Evolutionary conservation across 805 yeast species (phyloP).

Genomic region (Sugiyamaella valdiviana): DNA sequence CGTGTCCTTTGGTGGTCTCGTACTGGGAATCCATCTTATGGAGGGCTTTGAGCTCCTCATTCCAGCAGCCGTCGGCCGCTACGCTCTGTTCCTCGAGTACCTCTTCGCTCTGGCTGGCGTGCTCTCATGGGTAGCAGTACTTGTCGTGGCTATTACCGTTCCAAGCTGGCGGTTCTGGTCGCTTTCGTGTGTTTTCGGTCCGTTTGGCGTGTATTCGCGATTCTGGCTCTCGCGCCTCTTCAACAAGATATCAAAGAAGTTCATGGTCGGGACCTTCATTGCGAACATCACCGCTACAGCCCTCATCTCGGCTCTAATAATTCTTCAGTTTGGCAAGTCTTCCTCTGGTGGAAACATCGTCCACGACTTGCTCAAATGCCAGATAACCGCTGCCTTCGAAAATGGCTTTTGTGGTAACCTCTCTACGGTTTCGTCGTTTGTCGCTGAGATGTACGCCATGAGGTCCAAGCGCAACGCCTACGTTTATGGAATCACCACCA

Average conservation of each 20-base stretch:
- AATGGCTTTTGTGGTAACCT: conserved; percentile 68
- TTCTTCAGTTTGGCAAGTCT: conserved; percentile 41
- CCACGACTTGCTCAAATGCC: conserved; percentile 37
- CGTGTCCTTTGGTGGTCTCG: conserved; percentile 53
- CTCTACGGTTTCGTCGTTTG: conserved; percentile 73
- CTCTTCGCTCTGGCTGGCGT: conserved; percentile 29
- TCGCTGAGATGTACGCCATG: conserved; percentile 52
- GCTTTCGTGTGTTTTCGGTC: conserved; percentile 58
- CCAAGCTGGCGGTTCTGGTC: conserved; percentile 63
- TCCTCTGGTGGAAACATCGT: conserved; percentile 18
- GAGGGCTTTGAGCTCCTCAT: conserved; percentile 27
- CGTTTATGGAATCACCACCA: conserved; percentile 45
- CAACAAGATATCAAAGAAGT: conserved; percentile 46
- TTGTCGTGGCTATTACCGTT: conserved; percentile 38
- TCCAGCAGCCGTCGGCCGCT: conserved; percentile 13
- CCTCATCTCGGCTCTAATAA: conserved; percentile 39
- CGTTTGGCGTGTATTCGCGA: conserved; percentile 60
- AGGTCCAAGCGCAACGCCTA: conserved; percentile 35
- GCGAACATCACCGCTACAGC: conserved; percentile 46
- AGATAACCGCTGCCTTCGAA: conserved; percentile 46
- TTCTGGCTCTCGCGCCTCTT: conserved; percentile 45
- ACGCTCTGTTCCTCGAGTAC: conserved; percentile 17
- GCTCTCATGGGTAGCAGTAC: conserved; percentile 32
- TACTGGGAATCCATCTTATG: conserved; percentile 50
- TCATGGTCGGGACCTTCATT: conserved; percentile 51